Conservation (phyloP, 2,329 filamentous ascomycete species). For the Pseudogymnoascus sp. region DNA sequence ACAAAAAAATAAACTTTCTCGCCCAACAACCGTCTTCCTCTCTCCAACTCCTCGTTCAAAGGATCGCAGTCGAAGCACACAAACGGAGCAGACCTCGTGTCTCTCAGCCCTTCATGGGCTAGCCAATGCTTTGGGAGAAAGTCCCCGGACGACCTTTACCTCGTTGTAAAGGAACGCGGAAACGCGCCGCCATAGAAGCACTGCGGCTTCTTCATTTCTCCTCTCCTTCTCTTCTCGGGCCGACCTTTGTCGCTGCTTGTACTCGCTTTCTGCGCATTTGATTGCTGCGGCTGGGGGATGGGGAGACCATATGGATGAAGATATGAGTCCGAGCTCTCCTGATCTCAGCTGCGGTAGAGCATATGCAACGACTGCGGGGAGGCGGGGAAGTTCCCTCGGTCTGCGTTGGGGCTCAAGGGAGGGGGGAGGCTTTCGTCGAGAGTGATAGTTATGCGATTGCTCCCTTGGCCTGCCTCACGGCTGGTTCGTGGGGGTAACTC, state of each 20-base stretch:
- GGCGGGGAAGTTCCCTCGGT: constrained; percentile 34
- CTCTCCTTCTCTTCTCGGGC: constrained; percentile 38
- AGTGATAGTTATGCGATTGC: constrained; percentile 99
- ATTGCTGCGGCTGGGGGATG: constrained; percentile 21
- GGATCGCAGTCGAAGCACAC: constrained; percentile 99
- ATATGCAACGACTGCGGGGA: constrained; percentile 16
- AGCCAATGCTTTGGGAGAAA: constrained; percentile 94
- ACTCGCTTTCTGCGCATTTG: constrained; percentile 24
- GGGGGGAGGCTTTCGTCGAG: constrained; percentile 74
- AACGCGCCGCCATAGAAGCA: constrained; percentile 99
- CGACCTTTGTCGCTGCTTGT: constrained; percentile 28
- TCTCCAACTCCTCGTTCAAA: constrained; percentile 83
- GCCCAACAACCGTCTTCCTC: constrained; percentile 28
- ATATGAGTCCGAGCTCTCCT: constrained; percentile 69
- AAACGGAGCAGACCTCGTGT: constrained; percentile 57
- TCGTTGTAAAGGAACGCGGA: constrained; percentile 57
- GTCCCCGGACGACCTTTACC: constrained; percentile 86
- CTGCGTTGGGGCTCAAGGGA: constrained; percentile 39
- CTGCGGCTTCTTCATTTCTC: constrained; percentile 70
- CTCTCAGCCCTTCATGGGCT: constrained; percentile 30
- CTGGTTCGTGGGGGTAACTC: constrained; percentile 66
- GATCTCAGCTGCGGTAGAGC: constrained; percentile 27
- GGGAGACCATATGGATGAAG: constrained; percentile 64
- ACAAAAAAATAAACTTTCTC: constrained; percentile 6
- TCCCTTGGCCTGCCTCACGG: constrained; percentile 29